phyloP scores from a whole-genome alignment of 305 asterid genomes.

The Fraxinus baroniana region DNA sequence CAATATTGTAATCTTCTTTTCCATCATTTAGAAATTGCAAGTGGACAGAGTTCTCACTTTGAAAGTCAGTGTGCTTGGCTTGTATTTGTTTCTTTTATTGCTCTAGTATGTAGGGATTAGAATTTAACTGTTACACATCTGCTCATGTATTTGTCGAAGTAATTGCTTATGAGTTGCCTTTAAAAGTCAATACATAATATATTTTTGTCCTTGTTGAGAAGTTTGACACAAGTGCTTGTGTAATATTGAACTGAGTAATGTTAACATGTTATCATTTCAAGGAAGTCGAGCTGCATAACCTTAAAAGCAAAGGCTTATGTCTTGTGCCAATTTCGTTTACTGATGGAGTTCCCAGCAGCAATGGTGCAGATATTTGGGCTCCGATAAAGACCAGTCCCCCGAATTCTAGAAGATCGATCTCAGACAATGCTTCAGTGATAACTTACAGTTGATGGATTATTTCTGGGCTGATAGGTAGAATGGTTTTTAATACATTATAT shows the following conservation, averaged over 20 bases:
- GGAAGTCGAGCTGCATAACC: conserved; percentile 46
- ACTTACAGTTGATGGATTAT: conserved; percentile 20
- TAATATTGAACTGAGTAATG: neutral
- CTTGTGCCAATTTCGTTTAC: conserved; percentile 64
- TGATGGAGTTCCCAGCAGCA: conserved; percentile 56
- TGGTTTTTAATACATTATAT: neutral
- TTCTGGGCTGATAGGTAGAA: neutral
- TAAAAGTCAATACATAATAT: neutral
- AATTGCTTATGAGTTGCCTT: neutral
- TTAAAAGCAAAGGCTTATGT: conserved; percentile 65
- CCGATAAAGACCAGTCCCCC: conserved; percentile 58
- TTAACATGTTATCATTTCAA: conserved; percentile 13
- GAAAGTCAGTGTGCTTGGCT: neutral
- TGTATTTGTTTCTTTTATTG: neutral
- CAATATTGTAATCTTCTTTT: neutral
- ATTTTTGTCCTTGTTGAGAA: neutral
- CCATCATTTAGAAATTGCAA: neutral
- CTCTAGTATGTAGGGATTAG: neutral
- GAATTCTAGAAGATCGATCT: conserved; percentile 26
- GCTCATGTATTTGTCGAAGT: neutral
- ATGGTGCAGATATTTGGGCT: conserved; percentile 95
- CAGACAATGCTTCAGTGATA: conserved; percentile 25
- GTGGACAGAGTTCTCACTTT: neutral
- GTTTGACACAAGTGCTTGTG: neutral
- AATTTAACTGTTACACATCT: neutral